Base-by-base conservation (phyloP, 805 yeast species). In the Lipomyces yamadae region DNA sequence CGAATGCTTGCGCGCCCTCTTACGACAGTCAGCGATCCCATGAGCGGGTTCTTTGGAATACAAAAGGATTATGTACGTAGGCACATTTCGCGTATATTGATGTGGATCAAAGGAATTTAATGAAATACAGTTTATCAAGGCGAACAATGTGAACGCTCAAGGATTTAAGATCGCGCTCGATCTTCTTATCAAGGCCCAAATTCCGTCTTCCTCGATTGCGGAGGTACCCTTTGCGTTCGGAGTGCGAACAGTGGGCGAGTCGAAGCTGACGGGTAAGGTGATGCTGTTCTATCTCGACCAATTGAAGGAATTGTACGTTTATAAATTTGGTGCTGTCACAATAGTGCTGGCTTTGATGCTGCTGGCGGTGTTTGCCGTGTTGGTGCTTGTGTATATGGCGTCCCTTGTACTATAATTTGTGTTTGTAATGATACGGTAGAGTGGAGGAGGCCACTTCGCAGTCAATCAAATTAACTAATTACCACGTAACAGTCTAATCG, bases 211-310 rank as follows among this genome's bases (percentile, higher is more conserved):
- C 45, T 70, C 75, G 18, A 76, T 83, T 58, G 85, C 84, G 66
- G 86, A 83, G 70, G 78, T 82, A 52, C 84, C 84, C 60, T 83
- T 82, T 67, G 81, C 84, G 5, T 83, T 83, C 68, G 86, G 85
- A 74, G 84, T 83, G 34, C 82, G 86, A 78, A 81, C 84, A 10
- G 85, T 82, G 72, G 86, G 86, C 75, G 86, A 83, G 68, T 82
- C 85, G 50, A 83, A 83, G 70, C 76, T 83, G 45, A 80, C 82
- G 7, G 80, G 84, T 61, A 83, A 83, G 69, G 86, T 83, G 55
- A 82, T 82, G 78, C 73, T 83, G 45, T 84, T 80, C 71, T 83
- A 83, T 65, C 69, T 83, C 63, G 78, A 78, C 58, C 86, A 83
- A 73, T 74, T 83, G 67, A 80, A 79, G 71, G 85, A 83, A 66